Evolutionary conservation across 805 yeast species (phyloP), one percentile per base, ranked within the genome.

Genomic region (Candida alai): DNA sequence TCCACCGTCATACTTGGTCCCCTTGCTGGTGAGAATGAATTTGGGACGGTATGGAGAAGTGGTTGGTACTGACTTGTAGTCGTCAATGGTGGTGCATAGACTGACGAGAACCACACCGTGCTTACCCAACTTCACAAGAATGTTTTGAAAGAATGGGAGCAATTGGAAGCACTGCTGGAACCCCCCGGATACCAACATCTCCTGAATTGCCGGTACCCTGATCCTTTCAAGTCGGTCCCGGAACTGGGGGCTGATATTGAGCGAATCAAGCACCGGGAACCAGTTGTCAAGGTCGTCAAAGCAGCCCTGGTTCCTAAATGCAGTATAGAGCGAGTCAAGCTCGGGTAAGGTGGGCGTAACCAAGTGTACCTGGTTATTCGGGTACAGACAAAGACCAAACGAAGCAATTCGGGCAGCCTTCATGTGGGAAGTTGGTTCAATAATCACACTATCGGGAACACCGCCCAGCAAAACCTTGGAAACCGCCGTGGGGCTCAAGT

Each of bases 371-470:
- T 45, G 32, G 32, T 70, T 61, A 24, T 73, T 41, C 0, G 87
- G 86, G 43, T 58, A 79, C 5, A 71, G 69, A 2, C 48, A 43
- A 3, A 73, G 45, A n/a, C 56, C 41, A 4, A 68, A 33, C 19
- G 52, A 19, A 0, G 76, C 68, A 3, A 83, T 44, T 36, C 68
- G 64, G 0, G 55, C 53, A 2, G 89, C 73, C 49, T 86, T 87
- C 3, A 76, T 67, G 1, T 62, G 66, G 1, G 93, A 80, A 0
- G 96, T 87, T 4, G 96, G 96, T 44, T 87, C 96, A 39, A 80
- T 66, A 1, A 82, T 60, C 2, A 71, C 63, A 7, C 51, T 56
- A 8, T 62, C 56, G 24, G 41, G 49, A 1, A 42, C 26, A 20
- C 12, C 5, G n/a, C 12, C 27, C 7, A 24, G 15, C 13, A 72